Percentiles rank a stretch among this genome's conserved stretches.
phyloP scores from a whole-genome alignment of 2,329 filamentous ascomycete genomes.

The Neocucurbitaria cava region DNA sequence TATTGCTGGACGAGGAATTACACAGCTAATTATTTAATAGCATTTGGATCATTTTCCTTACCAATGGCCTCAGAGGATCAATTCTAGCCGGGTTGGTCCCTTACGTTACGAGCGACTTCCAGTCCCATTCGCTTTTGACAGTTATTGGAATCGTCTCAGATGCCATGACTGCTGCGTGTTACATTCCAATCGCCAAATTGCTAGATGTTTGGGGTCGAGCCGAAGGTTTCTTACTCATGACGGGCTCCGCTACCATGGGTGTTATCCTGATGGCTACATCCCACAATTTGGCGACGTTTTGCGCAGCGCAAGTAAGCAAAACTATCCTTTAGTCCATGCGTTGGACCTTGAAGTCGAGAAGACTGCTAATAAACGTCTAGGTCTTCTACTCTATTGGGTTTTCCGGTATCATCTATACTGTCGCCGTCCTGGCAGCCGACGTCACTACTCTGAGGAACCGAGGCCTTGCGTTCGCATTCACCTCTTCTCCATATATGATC shows the following conservation, averaged over 20 bases:
- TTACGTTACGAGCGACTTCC: constrained; percentile 37
- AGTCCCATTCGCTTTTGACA: constrained; percentile 27
- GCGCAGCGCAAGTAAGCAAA: constrained; percentile 7
- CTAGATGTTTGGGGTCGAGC: constrained; percentile 48
- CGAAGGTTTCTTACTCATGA: constrained; percentile 43
- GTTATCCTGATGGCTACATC: constrained; percentile 72
- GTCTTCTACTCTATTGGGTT: constrained; percentile 66
- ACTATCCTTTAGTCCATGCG: background rate
- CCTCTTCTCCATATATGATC: constrained; percentile 68
- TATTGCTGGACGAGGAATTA: background rate
- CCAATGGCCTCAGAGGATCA: constrained; percentile 50
- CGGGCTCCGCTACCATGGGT: constrained; percentile 23
- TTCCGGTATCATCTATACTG: constrained; percentile 65
- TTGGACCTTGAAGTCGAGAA: background rate
- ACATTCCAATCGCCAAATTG: constrained; percentile 46
- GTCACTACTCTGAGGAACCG: constrained; percentile 62
- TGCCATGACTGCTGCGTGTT: constrained; percentile 33
- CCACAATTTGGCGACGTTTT: constrained; percentile 54
- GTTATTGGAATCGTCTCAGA: constrained; percentile 25
- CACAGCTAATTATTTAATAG: background rate
- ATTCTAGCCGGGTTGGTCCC: constrained; percentile 39
- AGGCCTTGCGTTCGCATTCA: constrained; percentile 64
- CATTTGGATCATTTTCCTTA: constrained; percentile 43
- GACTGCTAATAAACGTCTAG: background rate
- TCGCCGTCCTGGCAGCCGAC: constrained; percentile 69